Percentiles rank a stretch among this genome's conserved stretches.
These are phyloP conservation scores for Cyclotella atomus DNA, from an alignment of 108 stramenopile genomes.

Conservation along the genomic window DNA sequence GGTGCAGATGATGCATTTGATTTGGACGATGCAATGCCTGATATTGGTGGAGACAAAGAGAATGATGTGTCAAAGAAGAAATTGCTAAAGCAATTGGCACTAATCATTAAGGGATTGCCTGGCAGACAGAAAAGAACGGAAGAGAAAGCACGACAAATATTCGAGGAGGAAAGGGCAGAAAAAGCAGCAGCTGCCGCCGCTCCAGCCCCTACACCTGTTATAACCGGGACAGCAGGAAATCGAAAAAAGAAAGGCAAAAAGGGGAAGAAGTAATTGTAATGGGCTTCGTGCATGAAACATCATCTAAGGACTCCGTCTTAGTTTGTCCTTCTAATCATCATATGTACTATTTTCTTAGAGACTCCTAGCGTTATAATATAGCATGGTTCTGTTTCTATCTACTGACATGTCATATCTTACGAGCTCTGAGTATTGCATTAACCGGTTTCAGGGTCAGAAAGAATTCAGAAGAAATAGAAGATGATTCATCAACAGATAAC, in stretches of 20 bases:
- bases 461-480: not conserved
- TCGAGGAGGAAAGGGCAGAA: conserved; percentile 14
- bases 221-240: not conserved
- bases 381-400: too few species aligned
- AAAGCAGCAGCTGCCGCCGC: not conserved
- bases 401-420: not conserved
- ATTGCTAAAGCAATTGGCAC: conserved; percentile 59
- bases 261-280: conserved; percentile 34
- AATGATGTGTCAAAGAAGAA: conserved; percentile 44
- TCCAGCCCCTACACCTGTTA: not conserved
- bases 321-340: too few species aligned
- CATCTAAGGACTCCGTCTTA: too few species aligned
- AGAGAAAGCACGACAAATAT: not conserved
- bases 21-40: conserved; percentile 50
- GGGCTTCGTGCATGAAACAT: too few species aligned
- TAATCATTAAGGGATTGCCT: conserved; percentile 56
- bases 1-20: conserved; percentile 36
- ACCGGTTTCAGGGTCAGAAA: not conserved
- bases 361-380: too few species aligned
- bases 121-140: conserved; percentile 54
- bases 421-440: not conserved
- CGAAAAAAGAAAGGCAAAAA: conserved; percentile 50
- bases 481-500: not conserved
- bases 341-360: too few species aligned
- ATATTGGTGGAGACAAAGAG: conserved; percentile 26